phyloP scores from a whole-genome alignment of 352 stramenopile genomes.

The Pythium myriotylum region DNA sequence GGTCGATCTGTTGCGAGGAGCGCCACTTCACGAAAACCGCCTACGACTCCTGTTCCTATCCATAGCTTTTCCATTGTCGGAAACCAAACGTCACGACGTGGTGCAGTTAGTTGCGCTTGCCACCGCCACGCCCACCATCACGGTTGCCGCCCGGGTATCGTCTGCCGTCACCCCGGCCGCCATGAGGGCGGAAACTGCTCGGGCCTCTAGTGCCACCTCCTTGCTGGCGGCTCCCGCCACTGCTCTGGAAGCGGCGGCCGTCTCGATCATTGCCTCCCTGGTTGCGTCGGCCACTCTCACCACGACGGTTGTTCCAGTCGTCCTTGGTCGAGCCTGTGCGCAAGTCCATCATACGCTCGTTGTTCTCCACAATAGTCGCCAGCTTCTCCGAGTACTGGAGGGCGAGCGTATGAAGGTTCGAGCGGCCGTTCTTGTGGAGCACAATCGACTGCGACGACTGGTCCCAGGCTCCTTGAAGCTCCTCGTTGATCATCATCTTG shows the following conservation, averaged over 20 bases:
- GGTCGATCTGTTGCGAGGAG: too few relatives aligned
- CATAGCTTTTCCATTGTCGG: background rate
- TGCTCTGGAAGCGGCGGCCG: slow-evolving; percentile 36
- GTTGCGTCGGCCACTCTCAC: slow-evolving; percentile 39
- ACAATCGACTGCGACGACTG: slow-evolving; percentile 97
- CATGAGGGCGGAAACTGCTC: slow-evolving; percentile 49
- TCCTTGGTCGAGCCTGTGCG: slow-evolving; percentile 70
- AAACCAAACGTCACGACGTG: too few relatives aligned
- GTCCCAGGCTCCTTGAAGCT: slow-evolving; percentile 97
- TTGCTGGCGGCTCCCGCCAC: slow-evolving; percentile 36
- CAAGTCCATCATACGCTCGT: slow-evolving; percentile 89
- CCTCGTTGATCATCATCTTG: slow-evolving; percentile 99
- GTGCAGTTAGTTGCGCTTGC: slow-evolving; percentile 20
- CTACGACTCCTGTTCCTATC: background rate
- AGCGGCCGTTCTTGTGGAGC: slow-evolving; percentile 95
- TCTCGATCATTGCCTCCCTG: slow-evolving; percentile 32
- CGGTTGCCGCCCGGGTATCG: slow-evolving; percentile 38
- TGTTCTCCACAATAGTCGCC: slow-evolving; percentile 87
- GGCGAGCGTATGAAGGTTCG: slow-evolving; percentile 93
- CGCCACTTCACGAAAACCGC: background rate
- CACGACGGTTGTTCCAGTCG: slow-evolving; percentile 62
- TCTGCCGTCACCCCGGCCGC: slow-evolving; percentile 31
- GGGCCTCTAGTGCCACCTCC: slow-evolving; percentile 32
- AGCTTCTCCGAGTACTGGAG: slow-evolving; percentile 97
- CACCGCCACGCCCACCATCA: slow-evolving; percentile 38